Percentiles rank a stretch among this genome's conserved stretches.
These are phyloP conservation scores for Acidomyces sp. DNA, from an alignment of 495 filamentous ascomycete genomes.

Conservation along the genomic window DNA sequence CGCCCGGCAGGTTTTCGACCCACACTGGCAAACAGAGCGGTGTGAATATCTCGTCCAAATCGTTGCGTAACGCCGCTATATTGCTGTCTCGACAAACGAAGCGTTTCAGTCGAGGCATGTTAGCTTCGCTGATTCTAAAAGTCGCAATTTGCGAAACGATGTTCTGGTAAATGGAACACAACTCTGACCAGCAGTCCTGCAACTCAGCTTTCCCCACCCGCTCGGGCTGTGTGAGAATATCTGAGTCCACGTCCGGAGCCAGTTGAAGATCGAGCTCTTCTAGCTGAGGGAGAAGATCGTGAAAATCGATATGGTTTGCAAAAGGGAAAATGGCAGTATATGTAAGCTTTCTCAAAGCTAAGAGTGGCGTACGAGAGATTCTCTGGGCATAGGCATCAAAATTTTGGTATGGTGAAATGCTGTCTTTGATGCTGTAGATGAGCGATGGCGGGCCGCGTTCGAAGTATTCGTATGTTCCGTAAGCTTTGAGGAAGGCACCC, in stretches of 20 bases:
- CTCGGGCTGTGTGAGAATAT: conserved; percentile 12
- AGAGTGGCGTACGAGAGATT: neutral
- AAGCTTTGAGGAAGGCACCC: conserved; percentile 20
- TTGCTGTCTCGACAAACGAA: conserved; percentile 13
- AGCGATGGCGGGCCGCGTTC: conserved; percentile 16
- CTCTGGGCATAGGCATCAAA: conserved; percentile 3
- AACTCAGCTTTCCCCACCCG: conserved; percentile 18
- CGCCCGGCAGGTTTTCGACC: conserved; percentile 4
- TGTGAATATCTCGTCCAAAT: conserved; percentile 11
- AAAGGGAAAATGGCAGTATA: conserved; percentile 25
- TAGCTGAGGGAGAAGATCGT: conserved; percentile 5
- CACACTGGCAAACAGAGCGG: conserved; percentile 12
- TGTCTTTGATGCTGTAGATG: conserved; percentile 10
- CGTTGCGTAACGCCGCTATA: conserved; percentile 3
- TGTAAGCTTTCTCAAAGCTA: conserved; percentile 5
- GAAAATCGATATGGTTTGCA: conserved; percentile 6
- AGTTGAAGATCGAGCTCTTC: conserved; percentile 18
- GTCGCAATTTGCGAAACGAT: conserved; percentile 4
- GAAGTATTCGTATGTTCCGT: conserved; percentile 23
- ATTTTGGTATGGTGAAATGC: conserved; percentile 1
- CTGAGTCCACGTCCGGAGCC: conserved; percentile 10
- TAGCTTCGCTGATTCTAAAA: conserved; percentile 1
- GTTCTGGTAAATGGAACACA: conserved; percentile 4
- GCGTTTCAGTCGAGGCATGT: conserved; percentile 6
- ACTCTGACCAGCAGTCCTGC: conserved; percentile 22